phyloP scores from a whole-genome alignment of 176 grass and related monocot species.

The Phoenix roebelenii region DNA sequence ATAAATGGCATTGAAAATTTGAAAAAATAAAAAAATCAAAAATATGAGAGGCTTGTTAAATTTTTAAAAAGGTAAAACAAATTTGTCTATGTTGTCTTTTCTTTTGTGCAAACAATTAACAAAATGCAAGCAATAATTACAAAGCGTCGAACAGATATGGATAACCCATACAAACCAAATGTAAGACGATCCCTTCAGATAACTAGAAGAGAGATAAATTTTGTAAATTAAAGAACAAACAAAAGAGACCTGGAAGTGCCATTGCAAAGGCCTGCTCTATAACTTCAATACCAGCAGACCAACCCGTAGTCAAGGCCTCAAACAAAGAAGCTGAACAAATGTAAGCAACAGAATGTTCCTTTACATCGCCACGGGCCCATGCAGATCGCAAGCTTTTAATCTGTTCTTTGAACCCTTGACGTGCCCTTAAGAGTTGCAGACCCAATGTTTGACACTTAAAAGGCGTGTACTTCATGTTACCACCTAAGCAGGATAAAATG shows the following conservation, averaged over 20 bases:
- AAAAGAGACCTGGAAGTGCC: conserved; percentile 55
- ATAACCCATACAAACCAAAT: too few species aligned
- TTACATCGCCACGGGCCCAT: conserved; percentile 37
- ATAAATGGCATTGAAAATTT: too few species aligned
- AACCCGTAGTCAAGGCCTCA: conserved; percentile 70
- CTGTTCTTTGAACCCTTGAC: conserved; percentile 89
- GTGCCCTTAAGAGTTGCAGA: conserved; percentile 68
- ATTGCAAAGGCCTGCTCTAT: conserved; percentile 63
- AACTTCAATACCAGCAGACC: conserved; percentile 60
- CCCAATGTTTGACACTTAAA: conserved; percentile 43
- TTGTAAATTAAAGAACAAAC: conserved; percentile 7
- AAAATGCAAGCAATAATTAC: too few species aligned
- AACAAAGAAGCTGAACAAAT: conserved; percentile 82
- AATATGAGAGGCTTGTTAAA: too few species aligned
- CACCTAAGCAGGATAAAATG: conserved; percentile 75
- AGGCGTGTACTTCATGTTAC: conserved; percentile 58
- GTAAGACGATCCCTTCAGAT: too few species aligned
- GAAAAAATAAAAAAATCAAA: too few species aligned
- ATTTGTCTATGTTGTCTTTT: too few species aligned
- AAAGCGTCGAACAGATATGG: too few species aligned
- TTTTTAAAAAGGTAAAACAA: too few species aligned
- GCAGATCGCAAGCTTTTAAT: conserved; percentile 50
- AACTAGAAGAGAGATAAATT: neutral
- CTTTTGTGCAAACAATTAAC: too few species aligned
- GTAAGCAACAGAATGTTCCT: conserved; percentile 66